Evolutionary conservation across 2,329 filamentous ascomycete genomes (phyloP), one percentile per base, ranked within the genome.

Genomic region (Alternaria brassicicola): DNA sequence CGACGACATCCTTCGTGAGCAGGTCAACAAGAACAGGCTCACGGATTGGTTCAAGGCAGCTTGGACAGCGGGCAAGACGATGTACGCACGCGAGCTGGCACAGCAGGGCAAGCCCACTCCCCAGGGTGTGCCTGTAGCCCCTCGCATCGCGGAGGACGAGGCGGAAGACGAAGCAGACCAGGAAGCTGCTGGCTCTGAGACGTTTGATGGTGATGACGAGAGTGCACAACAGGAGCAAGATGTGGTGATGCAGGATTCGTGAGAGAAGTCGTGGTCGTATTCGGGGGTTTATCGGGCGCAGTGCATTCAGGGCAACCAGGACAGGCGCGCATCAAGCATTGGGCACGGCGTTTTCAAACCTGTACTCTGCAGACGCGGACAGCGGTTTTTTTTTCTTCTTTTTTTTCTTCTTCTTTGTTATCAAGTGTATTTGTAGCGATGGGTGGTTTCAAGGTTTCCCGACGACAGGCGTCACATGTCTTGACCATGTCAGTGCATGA

Each of bases 1-100:
- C 77, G 90, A 94, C 70, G 83, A 84, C 59, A 73, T 85, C 10
- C 81, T 97, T 36, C 79, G 82, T 50, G 82, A 83, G 49, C 87
- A 87, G 71, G 82, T 95, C 19, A 85, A 89, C 55, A 88, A 88
- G 74, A 83, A 87, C 57, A 84, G 88, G 35, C 83, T 97, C 10
- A 86, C 87, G 6, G 83, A 89, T 55, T 96, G 93, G 91, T 83
- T 84, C 58, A 72, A 75, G 31, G 79, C 78, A 52, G 80, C 79
- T 2, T 77, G 76, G 53, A 64, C 69, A 49, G 75, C 76, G 15
- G 76, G 76, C 26, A 75, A 76, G 52, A 67, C 68, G 6, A 74
- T 78, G 28, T 65, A 73, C 21, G 65, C 70, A 15, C 30, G 28
- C 38, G 58, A 57, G 42, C 64, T 72, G 30, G 71, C 69, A 46